Base-by-base conservation (phyloP, 257 asterid genomes). In the Solanum chmielewskii region DNA sequence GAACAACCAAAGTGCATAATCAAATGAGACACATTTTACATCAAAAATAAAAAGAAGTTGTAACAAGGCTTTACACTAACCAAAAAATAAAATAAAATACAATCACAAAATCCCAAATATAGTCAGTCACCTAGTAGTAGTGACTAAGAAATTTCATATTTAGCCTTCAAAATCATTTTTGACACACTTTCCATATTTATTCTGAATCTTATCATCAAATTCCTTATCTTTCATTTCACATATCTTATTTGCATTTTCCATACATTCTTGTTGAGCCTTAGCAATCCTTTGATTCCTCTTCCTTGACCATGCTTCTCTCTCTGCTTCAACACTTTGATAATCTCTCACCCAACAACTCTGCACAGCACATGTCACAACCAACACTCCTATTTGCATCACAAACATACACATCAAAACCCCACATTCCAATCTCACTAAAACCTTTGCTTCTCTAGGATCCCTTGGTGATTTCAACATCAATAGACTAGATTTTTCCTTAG, bases 341-440 rank as follows among this genome's bases (percentile, higher is more conserved):
- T 93, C 96, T 86, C 92, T 91, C 86, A 91, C 91, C 91, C 90
- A 89, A 85, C 98, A 92, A 78, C 94, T 89, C 15, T 89, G 96
- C 88, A 92, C 93, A 12, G 88, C 93, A 83, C 95, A 96, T 4
- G 93, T 86, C 90, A 96, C 33, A 4, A 90, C 20, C 75, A 93
- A 31, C 44, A 91, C 93, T 52, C 93, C 94, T 81, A 96, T 25
- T 37, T 96, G 97, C 96, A 93, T 83, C 85, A 92, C 93, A 78
- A 96, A 90, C 98, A 96, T 94, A 2, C 93, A 94, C 96, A 94
- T 90, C 90, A 95, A 59, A 60, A 90, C 87, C 92, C 96, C 98
- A 87, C 99, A 96, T 92, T 96, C 99, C 91, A 93, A 7, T 83
- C 99, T 68, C 80, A 91, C 94, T 89, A 96, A 47, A 41, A 95